Evolutionary conservation across 768 basidiomycete species (phyloP), one percentile per base, ranked within the genome.

Genomic region (Boletales sp.): DNA sequence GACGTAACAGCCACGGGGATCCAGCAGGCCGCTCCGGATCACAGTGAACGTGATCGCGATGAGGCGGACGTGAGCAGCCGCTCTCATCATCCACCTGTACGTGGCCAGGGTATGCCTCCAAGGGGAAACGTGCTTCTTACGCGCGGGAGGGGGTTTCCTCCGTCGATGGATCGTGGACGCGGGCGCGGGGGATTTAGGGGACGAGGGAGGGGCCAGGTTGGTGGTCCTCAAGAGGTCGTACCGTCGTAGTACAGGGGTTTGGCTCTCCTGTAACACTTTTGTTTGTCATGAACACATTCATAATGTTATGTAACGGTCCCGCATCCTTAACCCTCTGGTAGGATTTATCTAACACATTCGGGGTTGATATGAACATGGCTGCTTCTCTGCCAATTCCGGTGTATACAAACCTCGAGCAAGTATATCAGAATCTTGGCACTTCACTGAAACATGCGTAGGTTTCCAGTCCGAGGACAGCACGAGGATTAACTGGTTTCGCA

Each of bases 321-420:
- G n/a, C n/a, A n/a, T n/a, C n/a, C n/a, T n/a, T n/a, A n/a, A n/a
- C n/a, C n/a, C n/a, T n/a, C n/a, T n/a, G n/a, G n/a, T n/a, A n/a
- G n/a, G n/a, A n/a, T n/a, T 4, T 21, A 21, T 21, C 2, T 21
- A 21, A 21, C 21, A 4, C 21, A 21, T 21, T 34, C 33, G 14
- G 6, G 14, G 33, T 34, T 14, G 14, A 10, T 34, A 10, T 7
- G 17, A 18, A 11, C 17, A 83, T 82, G 82, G 74, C 78, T 42
- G 78, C 81, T 17, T 68, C 79, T 54, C 72, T 79, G 48, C 72
- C 76, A 3, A 81, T 89, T 51, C 84, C 86, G 1, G 62, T 88
- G 8, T 84, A 79, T 59, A 79, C 76, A 8, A 76, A 74, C 41
- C 75, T 87, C 47, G 69, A 70, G 14, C 74, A 83, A 41, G 72